Base-by-base conservation (phyloP, 2,329 filamentous ascomycete genomes). In the Polytolypa hystricis region DNA sequence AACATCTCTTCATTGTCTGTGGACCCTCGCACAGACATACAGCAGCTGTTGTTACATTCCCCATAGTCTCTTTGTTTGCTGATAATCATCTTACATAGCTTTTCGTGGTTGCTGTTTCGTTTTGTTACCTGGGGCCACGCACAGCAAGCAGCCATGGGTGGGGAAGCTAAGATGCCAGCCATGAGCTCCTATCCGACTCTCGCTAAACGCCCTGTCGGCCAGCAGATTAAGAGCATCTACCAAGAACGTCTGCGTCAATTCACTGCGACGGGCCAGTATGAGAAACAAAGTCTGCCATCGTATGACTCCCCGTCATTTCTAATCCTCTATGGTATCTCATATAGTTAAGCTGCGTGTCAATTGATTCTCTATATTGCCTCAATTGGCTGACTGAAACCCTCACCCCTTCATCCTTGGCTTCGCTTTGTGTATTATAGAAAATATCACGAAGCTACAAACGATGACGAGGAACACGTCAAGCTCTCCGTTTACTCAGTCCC, bases 401-500 rank as follows among this genome's bases (percentile, higher is more conserved):
- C n/a, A n/a, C n/a, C n/a, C n/a, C n/a, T n/a, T n/a, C n/a, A n/a
- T n/a, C n/a, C n/a, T n/a, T n/a, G n/a, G n/a, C n/a, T n/a, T n/a
- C n/a, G n/a, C n/a, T n/a, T n/a, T n/a, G n/a, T 21, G 14, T 20
- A 9, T 16, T 18, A 21, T 49, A 80, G 76, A 43, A 86, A 86
- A 68, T 74, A 86, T 57, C 71, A 77, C 51, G 79, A 89, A 58
- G 81, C 71, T 19, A 62, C 66, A 40, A 66, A 67, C 38, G 78
- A 78, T 7, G 85, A 85, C 47, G 65, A 76, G 45, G 74, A 84
- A 18, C 72, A 89, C 56, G 77, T 96, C 52, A 81, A 86, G 62
- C 77, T 98, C 39, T 84, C 72, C 41, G 84, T 86, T 40, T 94
- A 87, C 74, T 79, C 82, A 39, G 84, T 85, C 10, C 87, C 87